Conservation (phyloP, 768 basidiomycete genomes). For the Mycena metata region DNA sequence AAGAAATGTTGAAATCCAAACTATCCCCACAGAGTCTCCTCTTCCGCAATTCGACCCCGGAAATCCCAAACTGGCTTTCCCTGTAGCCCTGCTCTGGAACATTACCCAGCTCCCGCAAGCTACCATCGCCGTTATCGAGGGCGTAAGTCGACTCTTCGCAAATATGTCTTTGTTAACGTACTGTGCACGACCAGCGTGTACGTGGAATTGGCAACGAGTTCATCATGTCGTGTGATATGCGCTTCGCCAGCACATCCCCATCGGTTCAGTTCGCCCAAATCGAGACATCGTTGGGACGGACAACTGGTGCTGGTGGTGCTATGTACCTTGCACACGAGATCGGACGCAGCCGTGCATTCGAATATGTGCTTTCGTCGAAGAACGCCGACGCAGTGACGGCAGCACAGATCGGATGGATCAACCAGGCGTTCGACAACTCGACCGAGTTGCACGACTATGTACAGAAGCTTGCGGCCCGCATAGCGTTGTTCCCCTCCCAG, state of each 20-base stretch:
- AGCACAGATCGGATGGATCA: conserved; percentile 21
- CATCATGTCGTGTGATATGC: conserved; percentile 20
- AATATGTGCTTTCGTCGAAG: conserved; percentile 11
- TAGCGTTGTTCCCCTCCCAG: conserved; percentile 19
- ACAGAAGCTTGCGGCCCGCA: conserved; percentile 13
- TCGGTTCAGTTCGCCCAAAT: conserved; percentile 2
- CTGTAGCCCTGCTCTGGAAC: conserved; percentile 16
- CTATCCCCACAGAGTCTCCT: conserved; percentile 12
- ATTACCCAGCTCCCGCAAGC: conserved; percentile 27
- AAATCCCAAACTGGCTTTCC: conserved; percentile 18
- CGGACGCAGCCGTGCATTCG: conserved; percentile 21
- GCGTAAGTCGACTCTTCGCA: conserved; percentile 8
- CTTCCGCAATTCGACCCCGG: conserved; percentile 13
- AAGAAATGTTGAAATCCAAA: too few species aligned
- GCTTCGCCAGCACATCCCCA: neutral
- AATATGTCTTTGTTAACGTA: conserved; percentile 2
- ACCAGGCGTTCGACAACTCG: conserved; percentile 16
- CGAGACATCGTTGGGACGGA: conserved; percentile 8
- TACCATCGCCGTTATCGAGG: conserved; percentile 26
- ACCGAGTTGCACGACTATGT: conserved; percentile 18
- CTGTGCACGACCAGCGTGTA: conserved; percentile 18
- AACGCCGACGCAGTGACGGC: conserved; percentile 19
- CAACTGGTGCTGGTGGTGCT: conserved; percentile 14
- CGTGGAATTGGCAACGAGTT: conserved; percentile 21
- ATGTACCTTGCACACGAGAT: conserved; percentile 22